These are phyloP conservation scores for Gaultheria prostrata DNA, from an alignment of 148 eudicot species.

Conservation along the genomic window DNA sequence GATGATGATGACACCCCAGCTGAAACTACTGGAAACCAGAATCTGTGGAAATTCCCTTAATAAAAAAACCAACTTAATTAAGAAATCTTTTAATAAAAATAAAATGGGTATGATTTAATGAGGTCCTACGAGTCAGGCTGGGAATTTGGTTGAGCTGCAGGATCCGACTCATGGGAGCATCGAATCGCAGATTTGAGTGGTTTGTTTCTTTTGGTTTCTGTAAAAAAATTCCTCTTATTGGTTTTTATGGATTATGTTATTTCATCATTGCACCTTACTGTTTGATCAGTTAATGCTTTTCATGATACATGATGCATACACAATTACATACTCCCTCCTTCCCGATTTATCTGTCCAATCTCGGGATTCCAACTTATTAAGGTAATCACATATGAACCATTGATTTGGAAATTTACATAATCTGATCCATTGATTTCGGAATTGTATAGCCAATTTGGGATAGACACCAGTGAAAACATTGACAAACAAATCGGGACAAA, in stretches of 20 bases:
- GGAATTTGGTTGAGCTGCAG: background rate
- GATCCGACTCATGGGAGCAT: background rate
- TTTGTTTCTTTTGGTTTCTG: background rate
- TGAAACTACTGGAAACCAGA: slow-evolving; percentile 21
- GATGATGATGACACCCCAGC: slow-evolving; percentile 16
- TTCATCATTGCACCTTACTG: background rate
- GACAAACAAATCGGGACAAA: too few species aligned
- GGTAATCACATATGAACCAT: too few species aligned
- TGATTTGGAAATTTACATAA: too few species aligned
- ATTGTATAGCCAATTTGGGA: background rate
- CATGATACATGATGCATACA: background rate
- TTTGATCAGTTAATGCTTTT: background rate
- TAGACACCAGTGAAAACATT: too few species aligned
- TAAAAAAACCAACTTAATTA: background rate
- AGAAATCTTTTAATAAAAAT: background rate
- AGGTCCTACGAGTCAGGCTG: background rate
- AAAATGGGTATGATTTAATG: too few species aligned
- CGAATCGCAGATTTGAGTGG: background rate
- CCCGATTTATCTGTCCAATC: too few species aligned
- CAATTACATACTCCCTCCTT: too few species aligned
- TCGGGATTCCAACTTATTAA: too few species aligned
- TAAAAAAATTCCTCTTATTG: background rate
- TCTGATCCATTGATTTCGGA: too few species aligned
- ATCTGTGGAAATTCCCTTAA: slow-evolving; percentile 51
- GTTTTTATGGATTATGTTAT: slow-evolving; percentile 1